These are phyloP conservation scores for Phytophthora chlamydospora DNA, from an alignment of 352 stramenopile species.

Conservation along the genomic window DNA sequence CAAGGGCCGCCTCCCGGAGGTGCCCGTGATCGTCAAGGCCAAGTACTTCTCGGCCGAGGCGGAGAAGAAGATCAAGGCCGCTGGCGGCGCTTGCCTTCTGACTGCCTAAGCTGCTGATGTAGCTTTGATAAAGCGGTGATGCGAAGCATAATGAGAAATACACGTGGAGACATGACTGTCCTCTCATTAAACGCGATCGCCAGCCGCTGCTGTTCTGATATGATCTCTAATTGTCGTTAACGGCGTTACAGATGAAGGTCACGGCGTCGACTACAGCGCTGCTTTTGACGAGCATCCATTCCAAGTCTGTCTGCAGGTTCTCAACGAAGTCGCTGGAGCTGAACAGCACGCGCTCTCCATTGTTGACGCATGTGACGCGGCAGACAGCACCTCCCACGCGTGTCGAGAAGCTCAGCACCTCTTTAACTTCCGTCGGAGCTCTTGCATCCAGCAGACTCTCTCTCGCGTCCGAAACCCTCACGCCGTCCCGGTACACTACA, in stretches of 20 bases:
- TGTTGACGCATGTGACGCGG: slow-evolving; percentile 45
- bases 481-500: slow-evolving; percentile 41
- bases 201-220: background rate
- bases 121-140: slow-evolving; percentile 62
- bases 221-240: too few species aligned
- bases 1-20: slow-evolving; percentile 97
- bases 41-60: slow-evolving; percentile 99
- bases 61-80: slow-evolving; percentile 99
- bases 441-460: slow-evolving; percentile 40
- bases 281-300: slow-evolving; percentile 10
- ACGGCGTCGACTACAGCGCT: slow-evolving; percentile 6
- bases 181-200: slow-evolving; percentile 28
- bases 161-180: slow-evolving; percentile 48
- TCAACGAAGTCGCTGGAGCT: slow-evolving; percentile 38
- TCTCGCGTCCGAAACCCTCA: slow-evolving; percentile 32
- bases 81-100: slow-evolving; percentile 98
- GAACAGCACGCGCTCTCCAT: slow-evolving; percentile 10
- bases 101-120: slow-evolving; percentile 91
- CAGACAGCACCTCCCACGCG: slow-evolving; percentile 30
- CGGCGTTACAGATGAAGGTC: slow-evolving; percentile 12
- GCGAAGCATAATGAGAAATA: slow-evolving; percentile 86
- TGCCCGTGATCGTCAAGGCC: slow-evolving; percentile 99
- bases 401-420: slow-evolving; percentile 66
- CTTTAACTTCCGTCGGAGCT: slow-evolving; percentile 13
- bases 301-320: slow-evolving; percentile 27